phyloP scores from a whole-genome alignment of 345 rosid species.

The Salix koriyanagi region DNA sequence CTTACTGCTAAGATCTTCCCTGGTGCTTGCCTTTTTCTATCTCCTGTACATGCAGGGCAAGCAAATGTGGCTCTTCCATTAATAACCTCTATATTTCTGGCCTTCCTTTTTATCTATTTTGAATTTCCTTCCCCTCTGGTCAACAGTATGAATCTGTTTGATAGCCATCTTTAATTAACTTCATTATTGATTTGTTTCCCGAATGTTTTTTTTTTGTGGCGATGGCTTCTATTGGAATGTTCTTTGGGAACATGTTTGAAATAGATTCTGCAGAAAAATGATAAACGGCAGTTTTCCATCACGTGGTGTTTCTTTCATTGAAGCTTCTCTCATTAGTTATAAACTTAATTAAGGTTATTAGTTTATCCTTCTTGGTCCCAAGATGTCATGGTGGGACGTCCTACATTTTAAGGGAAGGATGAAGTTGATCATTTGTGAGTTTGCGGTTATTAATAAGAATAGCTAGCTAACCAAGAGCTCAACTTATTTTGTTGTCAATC shows the following conservation, averaged over 20 bases:
- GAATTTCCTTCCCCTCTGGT: conserved; percentile 88
- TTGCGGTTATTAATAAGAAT: background rate
- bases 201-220: background rate
- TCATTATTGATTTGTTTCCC: background rate
- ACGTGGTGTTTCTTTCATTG: background rate
- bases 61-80: conserved; percentile 89
- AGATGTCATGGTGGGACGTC: background rate
- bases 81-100: conserved; percentile 64
- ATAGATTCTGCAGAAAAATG: background rate
- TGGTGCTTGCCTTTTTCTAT: conserved; percentile 38
- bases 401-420: background rate
- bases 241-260: background rate
- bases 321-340: background rate
- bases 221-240: background rate
- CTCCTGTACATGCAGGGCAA: conserved; percentile 51
- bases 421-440: background rate
- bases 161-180: background rate
- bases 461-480: background rate
- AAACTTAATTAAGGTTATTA: background rate
- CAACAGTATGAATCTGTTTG: conserved; percentile 54
- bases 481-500: background rate
- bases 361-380: background rate
- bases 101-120: conserved; percentile 77
- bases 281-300: background rate
- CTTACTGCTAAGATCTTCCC: conserved; percentile 64